Percentiles rank a stretch among this genome's conserved stretches.
phyloP scores from a whole-genome alignment of 768 basidiomycete genomes.

The Pleurotus eryngii region DNA sequence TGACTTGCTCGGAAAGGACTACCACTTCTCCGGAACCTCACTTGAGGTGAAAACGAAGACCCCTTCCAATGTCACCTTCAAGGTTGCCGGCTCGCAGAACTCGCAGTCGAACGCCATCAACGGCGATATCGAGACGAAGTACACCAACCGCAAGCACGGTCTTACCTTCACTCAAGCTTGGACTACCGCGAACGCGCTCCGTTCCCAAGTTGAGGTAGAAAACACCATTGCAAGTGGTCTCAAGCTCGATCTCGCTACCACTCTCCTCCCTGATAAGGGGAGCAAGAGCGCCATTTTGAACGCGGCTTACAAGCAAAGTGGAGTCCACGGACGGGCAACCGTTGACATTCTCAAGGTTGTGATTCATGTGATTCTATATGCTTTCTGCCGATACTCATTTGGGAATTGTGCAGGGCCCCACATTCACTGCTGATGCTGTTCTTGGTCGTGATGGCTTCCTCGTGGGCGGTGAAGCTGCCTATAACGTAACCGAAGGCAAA shows the following conservation, averaged over 20 bases:
- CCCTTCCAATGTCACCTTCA: conserved; percentile 89
- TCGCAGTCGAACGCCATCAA: conserved; percentile 67
- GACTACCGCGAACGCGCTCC: conserved; percentile 93
- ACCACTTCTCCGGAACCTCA: conserved; percentile 66
- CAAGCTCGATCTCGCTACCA: conserved; percentile 87
- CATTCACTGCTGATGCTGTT: conserved; percentile 94
- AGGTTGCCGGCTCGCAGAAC: conserved; percentile 83
- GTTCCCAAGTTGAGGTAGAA: conserved; percentile 90
- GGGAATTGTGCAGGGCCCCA: conserved; percentile 68
- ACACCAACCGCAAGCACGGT: conserved; percentile 86
- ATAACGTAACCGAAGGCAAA: conserved; percentile 93
- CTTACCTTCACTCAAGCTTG: conserved; percentile 93
- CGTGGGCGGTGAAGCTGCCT: conserved; percentile 91
- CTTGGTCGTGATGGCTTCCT: conserved; percentile 97
- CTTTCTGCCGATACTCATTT: conserved; percentile 1
- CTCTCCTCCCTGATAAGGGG: conserved; percentile 84
- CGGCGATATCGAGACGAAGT: conserved; percentile 96
- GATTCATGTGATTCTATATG: conserved; percentile 9
- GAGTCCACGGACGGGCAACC: conserved; percentile 85
- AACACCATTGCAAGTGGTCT: conserved; percentile 97
- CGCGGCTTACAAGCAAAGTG: conserved; percentile 92
- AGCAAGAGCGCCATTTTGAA: conserved; percentile 81
- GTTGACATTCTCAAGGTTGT: conserved; percentile 93
- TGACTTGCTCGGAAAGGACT: conserved; percentile 93
- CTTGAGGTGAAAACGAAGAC: conserved; percentile 90